A percentile compares a stretch with the other conserved stretches of the same genome.
phyloP scores from a whole-genome alignment of 805 yeast species.

The Lipomyces sp. region DNA sequence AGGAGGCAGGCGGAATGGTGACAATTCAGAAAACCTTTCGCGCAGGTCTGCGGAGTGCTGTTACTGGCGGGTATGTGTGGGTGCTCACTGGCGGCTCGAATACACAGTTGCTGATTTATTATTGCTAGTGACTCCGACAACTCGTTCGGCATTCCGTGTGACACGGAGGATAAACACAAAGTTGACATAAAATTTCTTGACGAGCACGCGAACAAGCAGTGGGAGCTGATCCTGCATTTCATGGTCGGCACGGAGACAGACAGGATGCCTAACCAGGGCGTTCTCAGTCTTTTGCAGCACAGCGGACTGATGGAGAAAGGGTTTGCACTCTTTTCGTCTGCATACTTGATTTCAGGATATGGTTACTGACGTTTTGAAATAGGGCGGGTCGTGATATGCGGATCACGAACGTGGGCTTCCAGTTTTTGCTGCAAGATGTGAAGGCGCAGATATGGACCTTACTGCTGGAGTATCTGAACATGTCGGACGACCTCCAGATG shows the following conservation, averaged over 20 bases:
- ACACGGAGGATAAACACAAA: slow-evolving; percentile 51
- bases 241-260: slow-evolving; percentile 91
- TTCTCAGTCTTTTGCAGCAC: slow-evolving; percentile 67
- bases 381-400: slow-evolving; percentile 43
- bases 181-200: slow-evolving; percentile 69
- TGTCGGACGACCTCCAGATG: slow-evolving; percentile 81
- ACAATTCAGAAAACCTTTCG: slow-evolving; percentile 71
- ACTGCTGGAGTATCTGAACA: slow-evolving; percentile 76
- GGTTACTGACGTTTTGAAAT: slow-evolving; percentile 2
- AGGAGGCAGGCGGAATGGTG: slow-evolving; percentile 50
- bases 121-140: slow-evolving; percentile 44
- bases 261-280: slow-evolving; percentile 74
- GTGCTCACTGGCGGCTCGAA: neutral
- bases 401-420: slow-evolving; percentile 91
- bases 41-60: slow-evolving; percentile 70
- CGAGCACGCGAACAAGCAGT: slow-evolving; percentile 74
- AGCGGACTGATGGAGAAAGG: slow-evolving; percentile 78
- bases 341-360: neutral
- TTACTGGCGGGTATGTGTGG: slow-evolving; percentile 64
- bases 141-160: slow-evolving; percentile 74
- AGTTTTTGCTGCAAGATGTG: slow-evolving; percentile 85
- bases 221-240: slow-evolving; percentile 94
- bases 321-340: slow-evolving; percentile 10
- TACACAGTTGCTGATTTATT: neutral
- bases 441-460: slow-evolving; percentile 95